These are phyloP conservation scores for Pelargonium australe DNA, from an alignment of 441 rosid species.

Conservation along the genomic window DNA sequence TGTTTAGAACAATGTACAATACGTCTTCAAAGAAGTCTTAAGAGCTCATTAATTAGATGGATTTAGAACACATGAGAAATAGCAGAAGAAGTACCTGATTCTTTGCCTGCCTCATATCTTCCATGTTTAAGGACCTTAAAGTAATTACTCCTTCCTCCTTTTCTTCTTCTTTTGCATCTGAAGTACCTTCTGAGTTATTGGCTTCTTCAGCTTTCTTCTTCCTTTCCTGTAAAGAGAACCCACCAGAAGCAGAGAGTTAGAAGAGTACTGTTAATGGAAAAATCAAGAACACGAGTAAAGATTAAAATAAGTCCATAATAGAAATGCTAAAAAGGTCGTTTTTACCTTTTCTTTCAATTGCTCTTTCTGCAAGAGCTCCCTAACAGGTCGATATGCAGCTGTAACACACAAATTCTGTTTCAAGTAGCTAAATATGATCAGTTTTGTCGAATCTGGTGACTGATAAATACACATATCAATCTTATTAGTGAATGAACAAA, in stretches of 20 bases:
- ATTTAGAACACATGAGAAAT: neutral
- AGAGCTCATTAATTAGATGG: too few relatives aligned
- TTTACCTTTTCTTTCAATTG: slow-evolving; percentile 61
- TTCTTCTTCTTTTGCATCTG: slow-evolving; percentile 42
- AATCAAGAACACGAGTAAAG: neutral
- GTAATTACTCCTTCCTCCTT: slow-evolving; percentile 51
- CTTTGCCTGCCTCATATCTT: slow-evolving; percentile 87
- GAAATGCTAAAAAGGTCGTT: neutral
- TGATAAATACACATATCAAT: neutral
- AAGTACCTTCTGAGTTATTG: slow-evolving; percentile 40
- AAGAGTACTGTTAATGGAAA: neutral
- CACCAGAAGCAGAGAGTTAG: neutral
- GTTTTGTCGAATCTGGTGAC: neutral
- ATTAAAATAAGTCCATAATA: neutral
- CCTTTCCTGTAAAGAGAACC: slow-evolving; percentile 20
- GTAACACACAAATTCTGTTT: slow-evolving; percentile 83
- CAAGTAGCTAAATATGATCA: slow-evolving; percentile 20
- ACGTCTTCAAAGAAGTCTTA: too few relatives aligned
- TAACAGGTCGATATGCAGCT: slow-evolving; percentile 90
- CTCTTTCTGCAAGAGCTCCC: slow-evolving; percentile 82
- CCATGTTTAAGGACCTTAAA: slow-evolving; percentile 74
- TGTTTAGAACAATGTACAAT: too few relatives aligned
- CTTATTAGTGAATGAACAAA: slow-evolving; percentile 27
- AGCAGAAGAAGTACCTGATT: slow-evolving; percentile 51
- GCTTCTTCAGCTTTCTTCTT: slow-evolving; percentile 51